Base-by-base conservation (phyloP, 768 basidiomycete genomes). In the Tubosaeta sp. region DNA sequence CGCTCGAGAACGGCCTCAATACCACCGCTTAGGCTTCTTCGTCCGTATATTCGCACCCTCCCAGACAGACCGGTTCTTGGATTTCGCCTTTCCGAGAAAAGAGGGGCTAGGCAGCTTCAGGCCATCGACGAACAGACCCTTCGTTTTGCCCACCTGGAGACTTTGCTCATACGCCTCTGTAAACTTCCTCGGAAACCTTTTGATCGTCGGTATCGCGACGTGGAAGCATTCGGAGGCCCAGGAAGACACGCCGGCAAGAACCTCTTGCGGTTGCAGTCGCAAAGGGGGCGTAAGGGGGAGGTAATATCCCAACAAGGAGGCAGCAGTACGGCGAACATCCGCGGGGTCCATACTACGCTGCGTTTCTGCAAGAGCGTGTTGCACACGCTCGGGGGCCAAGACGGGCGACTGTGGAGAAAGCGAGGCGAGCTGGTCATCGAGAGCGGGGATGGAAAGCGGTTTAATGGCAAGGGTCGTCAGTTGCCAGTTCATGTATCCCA, bases 291-390 rank as follows among this genome's bases (percentile, higher is more conserved):
- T 49, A 54, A 80, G 78, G 38, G 76, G 67, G 31, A 82, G 59
- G 69, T 90, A 91, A 71, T 83, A 91, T 1, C 90, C 91, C 18
- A 92, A 67, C 48, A 85, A 65, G 13, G 84, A 81, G 19, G 79
- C 73, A 60, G 89, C 83, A 1, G 84, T 79, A 46, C 84, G 81
- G 40, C 71, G 69, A 40, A 90, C 59, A 3, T 78, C 78, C 3
- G 75, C 76, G 19, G 70, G 63, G 58, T 87, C 78, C 11, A 83
- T 46, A 5, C 59, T 62, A 12, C 51, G 24, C 7, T 68, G 61
- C 39, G 79, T 52, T 24, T 69, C 60, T 21, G 63, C 41, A 35
- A 76, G n/a, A n/a, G n/a, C 60, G 12, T 53, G 41, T 29, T 52
- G 55, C 46, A 25, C 68, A 64, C 12, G 76, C 60, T 51, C 63